Conservation (phyloP, 352 stramenopile species). For the Thalassiosira allenii region DNA sequence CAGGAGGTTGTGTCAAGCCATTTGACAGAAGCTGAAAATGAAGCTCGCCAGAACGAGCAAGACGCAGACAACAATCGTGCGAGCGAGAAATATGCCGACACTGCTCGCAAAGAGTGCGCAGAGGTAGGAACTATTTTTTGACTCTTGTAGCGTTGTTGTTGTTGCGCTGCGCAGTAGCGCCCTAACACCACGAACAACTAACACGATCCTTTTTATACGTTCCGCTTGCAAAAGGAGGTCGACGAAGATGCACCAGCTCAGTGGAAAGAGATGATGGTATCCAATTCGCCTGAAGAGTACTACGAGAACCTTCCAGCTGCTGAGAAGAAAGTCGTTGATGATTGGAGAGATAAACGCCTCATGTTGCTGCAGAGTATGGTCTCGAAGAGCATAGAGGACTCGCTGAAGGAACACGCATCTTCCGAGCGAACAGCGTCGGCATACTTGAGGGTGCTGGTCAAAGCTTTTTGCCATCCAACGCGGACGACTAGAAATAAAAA, state of each 20-base stretch:
- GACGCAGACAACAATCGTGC: slow-evolving; percentile 56
- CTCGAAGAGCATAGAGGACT: slow-evolving; percentile 69
- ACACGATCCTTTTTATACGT: background rate
- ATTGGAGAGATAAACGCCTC: slow-evolving; percentile 69
- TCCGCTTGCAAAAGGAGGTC: slow-evolving; percentile 76
- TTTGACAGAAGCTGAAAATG: slow-evolving; percentile 78
- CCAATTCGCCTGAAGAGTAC: slow-evolving; percentile 63
- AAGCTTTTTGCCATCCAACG: slow-evolving; percentile 36
- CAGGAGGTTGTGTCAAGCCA: slow-evolving; percentile 32
- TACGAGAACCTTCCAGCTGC: slow-evolving; percentile 54
- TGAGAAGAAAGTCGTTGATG: slow-evolving; percentile 63
- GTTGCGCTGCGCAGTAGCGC: background rate
- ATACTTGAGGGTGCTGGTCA: slow-evolving; percentile 73
- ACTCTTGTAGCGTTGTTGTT: slow-evolving; percentile 11
- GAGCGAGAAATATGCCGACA: slow-evolving; percentile 74
- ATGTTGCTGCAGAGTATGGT: slow-evolving; percentile 66
- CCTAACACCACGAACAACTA: too few relatives aligned
- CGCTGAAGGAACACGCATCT: slow-evolving; percentile 62
- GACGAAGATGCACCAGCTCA: slow-evolving; percentile 73
- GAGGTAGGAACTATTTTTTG: slow-evolving; percentile 44
- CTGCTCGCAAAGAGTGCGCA: slow-evolving; percentile 60
- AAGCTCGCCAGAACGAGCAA: slow-evolving; percentile 47
- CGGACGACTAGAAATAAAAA: background rate
- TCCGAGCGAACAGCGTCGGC: slow-evolving; percentile 57
- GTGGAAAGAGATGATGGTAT: slow-evolving; percentile 71